Base-by-base conservation (phyloP, 1,284 basidiomycete genomes). In the Cryptococcus deneoformans region DNA sequence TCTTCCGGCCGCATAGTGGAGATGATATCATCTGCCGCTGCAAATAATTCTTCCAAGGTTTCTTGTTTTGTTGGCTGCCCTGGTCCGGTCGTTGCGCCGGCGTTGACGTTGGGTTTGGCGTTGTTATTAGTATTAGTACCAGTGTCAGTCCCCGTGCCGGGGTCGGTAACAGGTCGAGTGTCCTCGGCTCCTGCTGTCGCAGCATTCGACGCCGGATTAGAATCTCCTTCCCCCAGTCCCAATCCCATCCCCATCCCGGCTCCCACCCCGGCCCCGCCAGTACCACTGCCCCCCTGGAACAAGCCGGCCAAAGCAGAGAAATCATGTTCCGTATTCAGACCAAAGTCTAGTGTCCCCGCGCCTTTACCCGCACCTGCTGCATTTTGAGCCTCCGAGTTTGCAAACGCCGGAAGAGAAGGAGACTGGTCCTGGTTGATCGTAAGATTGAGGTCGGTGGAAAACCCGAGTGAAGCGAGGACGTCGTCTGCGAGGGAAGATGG, bases 251-350 rank as follows among this genome's bases (percentile, higher is more conserved):
- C 20, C 35, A 29, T 5, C 29, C 29, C 29, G 29, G 29, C 43
- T 6, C 43, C 43, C 6, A 16, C 7, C 1, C 40, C 36, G 1
- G 35, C 7, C 9, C n/a, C 24, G 20, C 37, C 40, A 5, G 24
- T 34, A n/a, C 34, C 39, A 29, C 29, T 29, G 11, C n/a, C 44
- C 11, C 20, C 39, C 7, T 37, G 29, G 48, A 61, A 61, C 44
- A 61, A 20, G 35, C 60, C 60, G 2, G 60, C 60, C 44, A 61
- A 49, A 42, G 60, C 60, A 2, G 60, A 61, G 40, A 56, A 61
- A 37, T 61, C 60, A 5, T 48, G 36, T n/a, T 58, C 57, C n/a
- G 44, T 52, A 14, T 37, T 46, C 20, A 61, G 53, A 38, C 58
- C 57, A 45, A 61, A 56, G 34, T 56, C 53, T 10, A 53, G 24